Base-by-base conservation (phyloP, 805 yeast genomes). In the Monosporozyma unispora region DNA sequence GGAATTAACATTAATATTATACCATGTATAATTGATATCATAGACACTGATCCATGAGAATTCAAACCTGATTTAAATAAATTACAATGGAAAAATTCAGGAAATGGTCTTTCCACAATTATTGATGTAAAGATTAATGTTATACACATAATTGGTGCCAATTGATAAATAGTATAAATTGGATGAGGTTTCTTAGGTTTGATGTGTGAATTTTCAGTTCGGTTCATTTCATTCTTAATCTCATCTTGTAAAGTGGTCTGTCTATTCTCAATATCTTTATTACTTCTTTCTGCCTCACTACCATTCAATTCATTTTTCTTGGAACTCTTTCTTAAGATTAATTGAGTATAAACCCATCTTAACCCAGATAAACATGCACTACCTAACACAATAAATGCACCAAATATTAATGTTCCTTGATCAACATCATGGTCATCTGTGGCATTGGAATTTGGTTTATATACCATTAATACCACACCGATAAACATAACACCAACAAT, bases 331-430 rank as follows among this genome's bases (percentile, higher is more conserved):
- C 77, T 83, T 46, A 93, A 70, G 33, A 91, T 73, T 21, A 93
- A 65, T 62, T 93, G 98, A 1, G 98, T 89, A 53, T 90, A 78
- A 1, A 96, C 91, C 99, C 99, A 93, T 54, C 99, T 77, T 47
- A 93, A 70, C 0, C 99, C 99, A 14, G 93, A 82, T 69, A 88
- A 76, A 62, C 84, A 76, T 2, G 95, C 80, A 3, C 96, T 90
- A 1, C 77, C 69, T 27, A 93, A 68, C 1, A 91, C 97, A 25
- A 89, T 69, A 1, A 80, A 48, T 21, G 88, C 80, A 1, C 99
- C 98, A 1, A 82, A 52, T 28, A 64, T 48, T 27, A 55, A 44
- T 2, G 48, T 55, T 5, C 57, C 55, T 27, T 35, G 40, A 7
- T 45, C 40, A n/a, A 50, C 43, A 27, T 45, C 46, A 5, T 27